Evolutionary conservation across 306 rosid genomes (phyloP).

Genomic region (Cercis canadensis): DNA sequence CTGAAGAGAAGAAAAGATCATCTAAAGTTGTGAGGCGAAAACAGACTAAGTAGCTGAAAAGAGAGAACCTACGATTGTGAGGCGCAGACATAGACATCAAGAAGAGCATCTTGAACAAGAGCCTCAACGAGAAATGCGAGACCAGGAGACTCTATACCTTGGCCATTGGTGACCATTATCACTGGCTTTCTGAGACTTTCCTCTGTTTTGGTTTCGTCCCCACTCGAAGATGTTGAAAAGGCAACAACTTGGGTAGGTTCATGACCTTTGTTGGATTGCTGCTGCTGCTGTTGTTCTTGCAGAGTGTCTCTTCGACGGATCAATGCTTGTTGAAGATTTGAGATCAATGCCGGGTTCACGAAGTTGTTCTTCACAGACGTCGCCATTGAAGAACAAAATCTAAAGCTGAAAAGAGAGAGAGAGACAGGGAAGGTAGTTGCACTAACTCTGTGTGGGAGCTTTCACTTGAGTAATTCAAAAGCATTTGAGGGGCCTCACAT

Average conservation of each 20-base stretch:
- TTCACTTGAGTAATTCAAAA: neutral
- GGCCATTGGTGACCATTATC: conserved; percentile 54
- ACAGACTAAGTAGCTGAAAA: neutral
- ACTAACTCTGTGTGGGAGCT: neutral
- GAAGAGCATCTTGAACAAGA: conserved; percentile 41
- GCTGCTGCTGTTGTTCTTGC: conserved; percentile 36
- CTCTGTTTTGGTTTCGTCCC: neutral
- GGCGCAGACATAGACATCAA: conserved; percentile 55
- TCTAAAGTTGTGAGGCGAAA: neutral
- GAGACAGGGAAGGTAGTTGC: neutral
- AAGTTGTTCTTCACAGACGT: conserved; percentile 55
- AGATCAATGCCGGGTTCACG: conserved; percentile 53
- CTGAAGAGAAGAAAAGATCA: neutral
- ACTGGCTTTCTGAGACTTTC: conserved; percentile 40
- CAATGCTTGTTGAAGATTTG: conserved; percentile 59
- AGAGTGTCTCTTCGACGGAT: conserved; percentile 35
- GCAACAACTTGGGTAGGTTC: no score
- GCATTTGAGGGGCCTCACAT: neutral
- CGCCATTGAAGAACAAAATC: conserved; percentile 40
- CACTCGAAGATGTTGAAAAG: conserved; percentile 8
- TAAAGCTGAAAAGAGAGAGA: neutral
- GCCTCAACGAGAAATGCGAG: conserved; percentile 54
- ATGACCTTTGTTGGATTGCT: no score
- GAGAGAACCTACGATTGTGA: conserved; percentile 50
- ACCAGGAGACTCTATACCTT: conserved; percentile 57